Evolutionary conservation across 805 yeast species (phyloP).

Genomic region (Scheffersomyces lignosus): DNA sequence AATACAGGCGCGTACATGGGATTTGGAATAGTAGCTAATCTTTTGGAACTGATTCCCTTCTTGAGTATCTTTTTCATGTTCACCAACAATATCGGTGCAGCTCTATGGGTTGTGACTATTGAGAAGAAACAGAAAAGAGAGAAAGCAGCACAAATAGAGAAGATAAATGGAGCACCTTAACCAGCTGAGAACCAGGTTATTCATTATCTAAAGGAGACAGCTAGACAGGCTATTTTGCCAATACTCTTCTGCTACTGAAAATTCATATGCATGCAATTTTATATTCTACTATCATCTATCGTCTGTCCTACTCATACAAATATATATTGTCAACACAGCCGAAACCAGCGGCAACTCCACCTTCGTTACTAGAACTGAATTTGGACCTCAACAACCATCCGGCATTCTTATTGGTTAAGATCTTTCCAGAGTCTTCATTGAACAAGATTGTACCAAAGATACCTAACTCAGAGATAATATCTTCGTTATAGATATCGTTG

Average conservation of each 20-base stretch:
- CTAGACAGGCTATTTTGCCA: no score
- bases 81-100: constrained; percentile 63
- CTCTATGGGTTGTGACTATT: constrained; percentile 53
- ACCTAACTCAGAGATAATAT: constrained; percentile 88
- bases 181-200: no score
- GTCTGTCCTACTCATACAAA: constrained; percentile 33
- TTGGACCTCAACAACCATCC: constrained; percentile 92
- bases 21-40: constrained; percentile 53
- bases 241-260: neutral
- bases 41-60: constrained; percentile 56
- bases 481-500: constrained; percentile 62
- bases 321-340: constrained; percentile 92
- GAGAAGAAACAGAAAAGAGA: constrained; percentile 8
- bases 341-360: constrained; percentile 99
- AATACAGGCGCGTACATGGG: constrained; percentile 44
- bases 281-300: neutral
- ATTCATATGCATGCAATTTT: neutral
- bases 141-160: neutral
- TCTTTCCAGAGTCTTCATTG: constrained; percentile 58
- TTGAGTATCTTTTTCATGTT: constrained; percentile 53
- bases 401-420: constrained; percentile 62
- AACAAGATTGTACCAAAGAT: constrained; percentile 82
- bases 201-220: neutral
- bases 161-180: constrained; percentile 1
- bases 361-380: constrained; percentile 85